phyloP scores from a whole-genome alignment of 1,284 basidiomycete species.

The Microbotryum saponariae region DNA sequence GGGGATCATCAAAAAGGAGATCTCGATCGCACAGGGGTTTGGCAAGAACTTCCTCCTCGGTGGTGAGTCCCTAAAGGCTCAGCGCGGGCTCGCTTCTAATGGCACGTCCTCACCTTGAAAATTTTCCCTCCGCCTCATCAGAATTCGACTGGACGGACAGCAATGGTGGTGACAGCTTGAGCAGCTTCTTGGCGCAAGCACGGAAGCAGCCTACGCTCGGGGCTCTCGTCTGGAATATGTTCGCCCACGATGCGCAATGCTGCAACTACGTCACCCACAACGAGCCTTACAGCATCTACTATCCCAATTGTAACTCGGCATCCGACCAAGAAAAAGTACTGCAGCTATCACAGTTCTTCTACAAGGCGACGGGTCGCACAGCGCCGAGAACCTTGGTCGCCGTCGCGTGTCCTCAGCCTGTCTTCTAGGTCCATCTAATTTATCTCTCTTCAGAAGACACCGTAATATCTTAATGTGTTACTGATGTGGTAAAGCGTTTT shows the following conservation, averaged over 20 bases:
- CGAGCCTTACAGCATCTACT: no score
- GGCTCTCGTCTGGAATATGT: constrained; percentile 1
- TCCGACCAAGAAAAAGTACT: no score
- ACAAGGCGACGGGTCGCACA: no score
- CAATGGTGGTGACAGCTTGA: background rate
- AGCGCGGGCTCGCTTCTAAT: background rate
- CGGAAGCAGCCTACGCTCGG: constrained; percentile 1
- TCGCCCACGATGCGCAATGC: constrained; percentile 13
- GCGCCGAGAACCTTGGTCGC: no score
- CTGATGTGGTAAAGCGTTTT: no score
- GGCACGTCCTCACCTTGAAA: constrained; percentile 3
- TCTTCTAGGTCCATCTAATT: no score
- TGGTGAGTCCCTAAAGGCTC: no score
- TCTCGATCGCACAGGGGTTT: background rate
- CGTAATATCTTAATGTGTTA: no score
- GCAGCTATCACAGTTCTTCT: no score
- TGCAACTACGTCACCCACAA: constrained; percentile 9
- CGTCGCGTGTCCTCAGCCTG: no score
- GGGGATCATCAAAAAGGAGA: constrained; percentile 3
- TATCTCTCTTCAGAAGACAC: no score
- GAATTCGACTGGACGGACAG: constrained; percentile 1
- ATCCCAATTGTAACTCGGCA: no score
- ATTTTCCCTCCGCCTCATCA: background rate
- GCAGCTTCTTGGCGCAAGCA: background rate
- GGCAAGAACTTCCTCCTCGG: constrained; percentile 22